phyloP scores from a whole-genome alignment of 768 basidiomycete species.

The Thelephora aurantiotincta region DNA sequence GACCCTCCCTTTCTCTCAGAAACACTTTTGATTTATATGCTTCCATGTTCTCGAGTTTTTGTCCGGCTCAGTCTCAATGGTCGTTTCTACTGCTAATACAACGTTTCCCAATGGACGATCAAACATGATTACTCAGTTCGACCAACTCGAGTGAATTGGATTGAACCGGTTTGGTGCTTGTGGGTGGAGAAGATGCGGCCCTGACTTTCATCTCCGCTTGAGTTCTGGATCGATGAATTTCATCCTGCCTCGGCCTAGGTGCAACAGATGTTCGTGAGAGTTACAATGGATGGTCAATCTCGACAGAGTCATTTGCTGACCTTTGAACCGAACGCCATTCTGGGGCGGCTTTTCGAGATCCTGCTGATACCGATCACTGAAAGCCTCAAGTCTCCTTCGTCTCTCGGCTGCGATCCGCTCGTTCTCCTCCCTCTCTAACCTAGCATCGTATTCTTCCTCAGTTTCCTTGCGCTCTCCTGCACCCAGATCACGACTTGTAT shows the following conservation, averaged over 20 bases:
- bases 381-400: constrained; percentile 32
- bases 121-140: too few species aligned
- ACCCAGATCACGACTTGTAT: constrained; percentile 5
- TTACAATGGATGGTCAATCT: neutral
- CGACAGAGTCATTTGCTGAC: constrained; percentile 15
- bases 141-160: too few species aligned
- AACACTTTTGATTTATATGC: too few species aligned
- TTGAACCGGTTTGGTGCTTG: too few species aligned
- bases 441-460: constrained; percentile 59
- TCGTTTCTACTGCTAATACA: too few species aligned
- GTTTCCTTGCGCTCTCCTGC: constrained; percentile 30
- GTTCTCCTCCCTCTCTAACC: constrained; percentile 53
- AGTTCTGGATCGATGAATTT: constrained; percentile 50
- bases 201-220: constrained; percentile 9
- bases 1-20: too few species aligned
- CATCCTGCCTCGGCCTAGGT: constrained; percentile 48
- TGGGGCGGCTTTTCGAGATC: constrained; percentile 13
- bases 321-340: constrained; percentile 53
- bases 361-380: constrained; percentile 26
- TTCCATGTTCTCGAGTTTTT: too few species aligned
- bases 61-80: too few species aligned
- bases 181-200: too few species aligned
- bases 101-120: too few species aligned
- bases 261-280: too few species aligned
- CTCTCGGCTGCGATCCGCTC: constrained; percentile 37